Evolutionary conservation across 768 basidiomycete genomes (phyloP).

Genomic region (Boletus pseudopeckii): DNA sequence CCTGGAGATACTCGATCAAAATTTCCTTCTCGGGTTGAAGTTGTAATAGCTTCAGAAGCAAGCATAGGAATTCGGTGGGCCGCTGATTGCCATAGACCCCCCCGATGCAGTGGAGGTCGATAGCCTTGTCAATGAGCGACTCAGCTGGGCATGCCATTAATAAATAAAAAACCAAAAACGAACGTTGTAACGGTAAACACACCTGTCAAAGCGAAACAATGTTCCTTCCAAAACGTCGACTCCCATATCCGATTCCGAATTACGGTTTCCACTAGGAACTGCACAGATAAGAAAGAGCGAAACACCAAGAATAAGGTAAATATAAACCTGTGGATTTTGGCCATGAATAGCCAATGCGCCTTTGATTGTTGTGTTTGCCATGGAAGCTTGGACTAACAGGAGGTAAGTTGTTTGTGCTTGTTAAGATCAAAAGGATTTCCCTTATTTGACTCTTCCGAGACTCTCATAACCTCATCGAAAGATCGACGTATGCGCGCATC

Average conservation of each 20-base stretch:
- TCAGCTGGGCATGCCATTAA: conserved; percentile 57
- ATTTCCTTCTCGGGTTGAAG: conserved; percentile 99
- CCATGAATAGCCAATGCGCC: conserved; percentile 92
- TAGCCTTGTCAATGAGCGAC: conserved; percentile 88
- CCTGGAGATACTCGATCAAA: conserved; percentile 87
- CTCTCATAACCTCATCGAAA: no score
- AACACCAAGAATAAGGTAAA: neutral
- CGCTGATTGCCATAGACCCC: conserved; percentile 95
- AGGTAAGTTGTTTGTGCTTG: conserved; percentile 17
- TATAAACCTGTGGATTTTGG: conserved; percentile 89
- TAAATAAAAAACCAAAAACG: no score
- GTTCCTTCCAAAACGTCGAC: conserved; percentile 94
- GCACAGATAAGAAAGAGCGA: conserved; percentile 21
- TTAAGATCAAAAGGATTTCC: conserved; percentile 19
- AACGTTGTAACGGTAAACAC: conserved; percentile 19
- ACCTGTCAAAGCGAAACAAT: conserved; percentile 97
- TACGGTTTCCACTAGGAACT: conserved; percentile 95
- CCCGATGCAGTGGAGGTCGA: conserved; percentile 77
- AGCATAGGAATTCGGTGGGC: conserved; percentile 90
- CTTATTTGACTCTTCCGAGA: conserved; percentile 27
- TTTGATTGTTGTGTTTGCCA: conserved; percentile 91
- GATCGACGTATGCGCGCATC: conserved; percentile 46
- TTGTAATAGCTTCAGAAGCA: conserved; percentile 91
- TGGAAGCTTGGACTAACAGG: conserved; percentile 28
- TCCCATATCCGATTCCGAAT: conserved; percentile 97